Base-by-base conservation (phyloP, 2,329 filamentous ascomycete genomes). In the Penicillium decumbens region DNA sequence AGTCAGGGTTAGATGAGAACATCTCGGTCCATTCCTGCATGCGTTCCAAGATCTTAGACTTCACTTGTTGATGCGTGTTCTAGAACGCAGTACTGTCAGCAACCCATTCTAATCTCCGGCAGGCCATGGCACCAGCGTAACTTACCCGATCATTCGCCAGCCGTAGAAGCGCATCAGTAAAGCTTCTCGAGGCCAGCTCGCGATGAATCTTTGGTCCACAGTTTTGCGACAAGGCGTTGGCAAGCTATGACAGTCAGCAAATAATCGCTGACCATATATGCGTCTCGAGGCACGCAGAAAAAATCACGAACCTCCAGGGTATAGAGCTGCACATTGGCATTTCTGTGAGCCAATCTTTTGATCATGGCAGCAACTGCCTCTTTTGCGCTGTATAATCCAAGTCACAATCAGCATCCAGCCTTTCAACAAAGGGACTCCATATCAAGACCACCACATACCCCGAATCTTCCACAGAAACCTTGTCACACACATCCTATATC, bases 21-120 rank as follows among this genome's bases (percentile, higher is more conserved):
- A 96, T 95, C 64, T 93, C 88, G 49, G 87, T 84, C 93, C 93
- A 98, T 57, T 92, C 89, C 69, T 88, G 85, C 89, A 97, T 97
- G 59, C 91, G 84, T 77, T 97, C 92, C 51, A 97, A 74, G 58
- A 98, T 95, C 80, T 96, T 97, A 57, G 89, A 83, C 74, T 97
- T 97, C 67, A 98, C 93, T 71, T 95, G 89, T 67, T 87, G 86
- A 71, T 97, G 93, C 45, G 92, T 96, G 70, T 95, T 98, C 73
- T 82, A 53, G 2, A 38, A 32, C 13, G 33, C 27, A n/a, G 33
- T 40, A 43, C 10, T 15, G 7, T 18, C 9, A 12, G 10, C 13
- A 15, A 18, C 6, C 23, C 4, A 27, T 27, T n/a, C 23, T n/a
- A 20, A 1, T 27, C 13, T 27, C 8, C 12, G 13, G 12, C 1